Percentiles rank a stretch among this genome's conserved stretches.
phyloP scores from a whole-genome alignment of 2,329 filamentous ascomycete genomes.

The Talaromyces sp. region DNA sequence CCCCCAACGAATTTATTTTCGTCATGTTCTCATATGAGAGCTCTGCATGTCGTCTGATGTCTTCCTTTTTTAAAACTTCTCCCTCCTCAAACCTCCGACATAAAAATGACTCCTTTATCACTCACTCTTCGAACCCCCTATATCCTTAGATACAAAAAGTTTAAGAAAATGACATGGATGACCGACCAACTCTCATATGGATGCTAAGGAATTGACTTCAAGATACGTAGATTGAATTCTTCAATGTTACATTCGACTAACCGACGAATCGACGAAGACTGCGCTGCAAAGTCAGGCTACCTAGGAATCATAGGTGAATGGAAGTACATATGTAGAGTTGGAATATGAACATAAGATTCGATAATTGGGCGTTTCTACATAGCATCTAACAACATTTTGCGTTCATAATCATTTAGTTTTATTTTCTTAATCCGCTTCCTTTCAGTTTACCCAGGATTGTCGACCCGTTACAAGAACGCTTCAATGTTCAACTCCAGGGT shows the following conservation, averaged over 20 bases:
- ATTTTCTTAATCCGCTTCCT: background rate
- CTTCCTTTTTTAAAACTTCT: background rate
- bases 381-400: background rate
- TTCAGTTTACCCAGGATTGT: background rate
- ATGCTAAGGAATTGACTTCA: background rate
- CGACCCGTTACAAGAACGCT: constrained; percentile 64
- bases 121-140: background rate
- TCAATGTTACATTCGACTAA: too few species aligned
- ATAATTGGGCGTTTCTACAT: background rate
- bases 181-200: constrained; percentile 6
- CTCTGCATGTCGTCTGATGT: constrained; percentile 15
- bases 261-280: too few species aligned
- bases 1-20: constrained; percentile 10
- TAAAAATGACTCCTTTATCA: background rate
- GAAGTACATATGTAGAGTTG: too few species aligned
- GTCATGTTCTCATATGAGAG: constrained; percentile 13
- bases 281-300: too few species aligned
- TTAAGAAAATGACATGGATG: constrained; percentile 15
- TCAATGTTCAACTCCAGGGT: constrained; percentile 93
- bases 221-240: background rate
- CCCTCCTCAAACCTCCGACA: constrained; percentile 4
- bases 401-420: constrained; percentile 6
- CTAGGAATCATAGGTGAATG: too few species aligned
- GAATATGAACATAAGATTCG: background rate
- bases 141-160: constrained; percentile 8